These are phyloP conservation scores for Colletotrichum tamarilloi DNA, from an alignment of 2,329 filamentous ascomycete genomes.

Conservation along the genomic window DNA sequence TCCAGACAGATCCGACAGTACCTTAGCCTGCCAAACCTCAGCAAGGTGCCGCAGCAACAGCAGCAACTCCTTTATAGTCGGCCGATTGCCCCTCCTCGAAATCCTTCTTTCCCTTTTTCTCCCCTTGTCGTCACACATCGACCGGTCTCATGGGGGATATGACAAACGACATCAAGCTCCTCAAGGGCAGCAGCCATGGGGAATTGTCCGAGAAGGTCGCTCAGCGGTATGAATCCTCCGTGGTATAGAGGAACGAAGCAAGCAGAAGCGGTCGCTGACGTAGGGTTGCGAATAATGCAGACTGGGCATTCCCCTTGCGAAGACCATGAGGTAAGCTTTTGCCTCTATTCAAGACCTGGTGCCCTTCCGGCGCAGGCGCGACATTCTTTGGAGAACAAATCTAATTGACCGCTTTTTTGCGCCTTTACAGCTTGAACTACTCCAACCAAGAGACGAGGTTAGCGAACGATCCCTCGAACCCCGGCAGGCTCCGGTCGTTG, in stretches of 20 bases:
- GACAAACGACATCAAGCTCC: conserved; percentile 53
- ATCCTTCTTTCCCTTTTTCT: background rate
- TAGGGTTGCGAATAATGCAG: conserved; percentile 1
- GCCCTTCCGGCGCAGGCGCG: conserved; percentile 58
- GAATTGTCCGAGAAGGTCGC: conserved; percentile 47
- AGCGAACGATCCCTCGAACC: conserved; percentile 11
- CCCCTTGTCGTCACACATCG: conserved; percentile 31
- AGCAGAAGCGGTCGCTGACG: background rate
- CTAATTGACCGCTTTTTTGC: conserved; percentile 42
- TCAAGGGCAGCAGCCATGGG: conserved; percentile 48
- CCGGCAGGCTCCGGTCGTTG: background rate
- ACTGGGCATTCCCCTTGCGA: conserved; percentile 33
- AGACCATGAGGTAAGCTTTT: conserved; percentile 33
- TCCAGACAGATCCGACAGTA: conserved; percentile 14
- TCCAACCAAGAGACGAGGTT: conserved; percentile 76
- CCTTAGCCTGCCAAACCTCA: conserved; percentile 29
- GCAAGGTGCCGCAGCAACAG: conserved; percentile 25
- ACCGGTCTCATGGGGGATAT: conserved; percentile 40
- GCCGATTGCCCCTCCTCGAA: conserved; percentile 14
- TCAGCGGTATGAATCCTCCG: conserved; percentile 37
- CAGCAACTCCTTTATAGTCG: conserved; percentile 13
- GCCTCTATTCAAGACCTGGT: background rate
- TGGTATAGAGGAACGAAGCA: background rate
- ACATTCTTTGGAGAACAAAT: conserved; percentile 75
- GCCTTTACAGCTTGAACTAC: conserved; percentile 68